Conservation (phyloP, 2,329 filamentous ascomycete species). For the Alternaria novae-zelandiae region DNA sequence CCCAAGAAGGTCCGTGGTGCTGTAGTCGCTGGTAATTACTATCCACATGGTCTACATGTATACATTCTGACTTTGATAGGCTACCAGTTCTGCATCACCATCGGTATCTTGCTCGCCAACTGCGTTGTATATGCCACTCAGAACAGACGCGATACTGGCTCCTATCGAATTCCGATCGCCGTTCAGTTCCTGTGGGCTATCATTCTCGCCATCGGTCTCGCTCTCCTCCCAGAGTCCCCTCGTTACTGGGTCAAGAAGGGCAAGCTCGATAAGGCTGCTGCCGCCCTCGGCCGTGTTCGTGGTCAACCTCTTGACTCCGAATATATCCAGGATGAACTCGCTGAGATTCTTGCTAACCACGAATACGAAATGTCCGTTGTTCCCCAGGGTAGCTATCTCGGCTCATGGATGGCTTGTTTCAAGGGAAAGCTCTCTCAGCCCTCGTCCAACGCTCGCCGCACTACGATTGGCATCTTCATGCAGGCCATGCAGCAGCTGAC, state of each 20-base stretch:
- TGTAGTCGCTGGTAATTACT: constrained; percentile 62
- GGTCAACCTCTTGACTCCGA: constrained; percentile 76
- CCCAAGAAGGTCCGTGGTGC: constrained; percentile 74
- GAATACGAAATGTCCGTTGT: constrained; percentile 76
- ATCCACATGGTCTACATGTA: neutral
- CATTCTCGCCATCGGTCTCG: constrained; percentile 74
- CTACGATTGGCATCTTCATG: constrained; percentile 55
- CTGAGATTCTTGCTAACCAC: constrained; percentile 90
- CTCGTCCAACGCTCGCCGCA: constrained; percentile 59
- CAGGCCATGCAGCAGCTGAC: constrained; percentile 67
- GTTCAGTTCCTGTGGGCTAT: constrained; percentile 84
- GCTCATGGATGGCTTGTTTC: constrained; percentile 72
- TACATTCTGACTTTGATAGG: neutral
- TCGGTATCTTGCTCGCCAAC: constrained; percentile 78
- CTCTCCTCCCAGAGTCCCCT: constrained; percentile 83
- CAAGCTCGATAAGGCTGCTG: constrained; percentile 69
- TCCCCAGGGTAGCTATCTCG: constrained; percentile 43
- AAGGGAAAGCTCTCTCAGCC: constrained; percentile 57
- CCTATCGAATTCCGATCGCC: constrained; percentile 79
- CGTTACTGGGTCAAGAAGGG: constrained; percentile 85
- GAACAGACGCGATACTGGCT: constrained; percentile 66
- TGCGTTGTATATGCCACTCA: constrained; percentile 78
- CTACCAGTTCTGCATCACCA: constrained; percentile 84
- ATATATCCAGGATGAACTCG: constrained; percentile 79
- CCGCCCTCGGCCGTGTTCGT: constrained; percentile 72